Evolutionary conservation across 2,329 filamentous ascomycete species (phyloP).

Genomic region (Triangularia verruculosa): DNA sequence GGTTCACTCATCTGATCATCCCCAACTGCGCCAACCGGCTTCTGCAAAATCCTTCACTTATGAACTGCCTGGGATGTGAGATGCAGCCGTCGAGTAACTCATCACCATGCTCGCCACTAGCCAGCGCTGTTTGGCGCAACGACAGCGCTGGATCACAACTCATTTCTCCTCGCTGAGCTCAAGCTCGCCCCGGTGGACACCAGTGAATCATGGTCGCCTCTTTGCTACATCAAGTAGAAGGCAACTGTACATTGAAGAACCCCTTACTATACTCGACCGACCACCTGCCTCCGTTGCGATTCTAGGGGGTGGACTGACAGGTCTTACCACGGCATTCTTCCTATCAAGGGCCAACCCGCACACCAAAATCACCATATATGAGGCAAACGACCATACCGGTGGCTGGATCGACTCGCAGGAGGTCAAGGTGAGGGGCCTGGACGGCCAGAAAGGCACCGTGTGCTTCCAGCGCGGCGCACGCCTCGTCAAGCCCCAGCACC

Average conservation of each 20-base stretch:
- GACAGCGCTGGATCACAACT: neutral
- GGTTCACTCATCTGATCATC: neutral
- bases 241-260: neutral
- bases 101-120: slow-evolving; percentile 24
- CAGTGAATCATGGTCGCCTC: neutral
- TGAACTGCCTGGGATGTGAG: slow-evolving; percentile 3
- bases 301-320: slow-evolving; percentile 79
- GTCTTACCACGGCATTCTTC: slow-evolving; percentile 75
- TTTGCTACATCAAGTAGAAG: neutral
- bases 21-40: slow-evolving; percentile 15
- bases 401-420: slow-evolving; percentile 77
- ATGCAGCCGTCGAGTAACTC: slow-evolving; percentile 10
- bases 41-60: neutral
- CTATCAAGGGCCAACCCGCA: slow-evolving; percentile 63
- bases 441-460: slow-evolving; percentile 55
- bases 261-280: neutral
- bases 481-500: slow-evolving; percentile 58
- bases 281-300: slow-evolving; percentile 53
- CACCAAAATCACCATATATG: slow-evolving; percentile 76
- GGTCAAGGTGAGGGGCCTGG: slow-evolving; percentile 50
- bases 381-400: slow-evolving; percentile 66
- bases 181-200: neutral
- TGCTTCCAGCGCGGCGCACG: slow-evolving; percentile 83
- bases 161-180: neutral
- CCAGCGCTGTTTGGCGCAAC: slow-evolving; percentile 21